phyloP scores from a whole-genome alignment of 108 stramenopile species.

The Ochromonas danica region DNA sequence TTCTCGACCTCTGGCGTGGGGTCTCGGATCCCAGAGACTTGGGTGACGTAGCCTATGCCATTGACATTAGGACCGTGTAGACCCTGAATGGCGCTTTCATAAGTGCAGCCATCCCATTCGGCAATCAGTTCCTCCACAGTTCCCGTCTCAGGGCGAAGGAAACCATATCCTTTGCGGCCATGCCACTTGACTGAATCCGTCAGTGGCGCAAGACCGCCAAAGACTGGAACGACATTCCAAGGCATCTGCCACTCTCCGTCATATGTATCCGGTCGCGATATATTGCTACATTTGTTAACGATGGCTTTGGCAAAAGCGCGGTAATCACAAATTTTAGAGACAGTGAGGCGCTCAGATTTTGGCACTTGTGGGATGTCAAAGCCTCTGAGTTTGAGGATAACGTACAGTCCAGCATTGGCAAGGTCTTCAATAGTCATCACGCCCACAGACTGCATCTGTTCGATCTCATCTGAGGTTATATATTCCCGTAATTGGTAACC shows the following conservation, averaged over 20 bases:
- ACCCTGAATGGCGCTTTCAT: conserved; percentile 27
- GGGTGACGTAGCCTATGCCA: conserved; percentile 52
- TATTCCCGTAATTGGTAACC: not conserved
- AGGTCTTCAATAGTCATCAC: conserved; percentile 47
- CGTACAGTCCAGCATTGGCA: conserved; percentile 45
- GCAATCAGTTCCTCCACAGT: conserved; percentile 30
- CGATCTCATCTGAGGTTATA: conserved; percentile 4
- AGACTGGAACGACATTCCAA: conserved; percentile 41
- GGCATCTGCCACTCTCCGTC: conserved; percentile 46
- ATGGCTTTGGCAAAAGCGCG: conserved; percentile 43
- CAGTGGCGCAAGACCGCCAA: conserved; percentile 24
- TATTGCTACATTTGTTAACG: conserved; percentile 44
- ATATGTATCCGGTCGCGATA: conserved; percentile 28
- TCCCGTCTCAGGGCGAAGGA: not conserved
- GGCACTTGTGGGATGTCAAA: conserved; percentile 51
- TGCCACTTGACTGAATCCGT: conserved; percentile 12
- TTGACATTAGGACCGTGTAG: conserved; percentile 51
- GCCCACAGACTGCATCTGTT: conserved; percentile 39
- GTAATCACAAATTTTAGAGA: conserved; percentile 46
- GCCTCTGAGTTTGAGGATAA: conserved; percentile 46
- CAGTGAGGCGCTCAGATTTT: conserved; percentile 33
- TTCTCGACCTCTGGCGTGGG: conserved; percentile 38
- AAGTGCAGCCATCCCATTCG: conserved; percentile 54
- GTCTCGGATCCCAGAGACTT: conserved; percentile 39
- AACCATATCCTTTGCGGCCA: not conserved